Evolutionary conservation across 306 rosid species (phyloP), one percentile per base, ranked within the genome.

Genomic region (Rosa persica): DNA sequence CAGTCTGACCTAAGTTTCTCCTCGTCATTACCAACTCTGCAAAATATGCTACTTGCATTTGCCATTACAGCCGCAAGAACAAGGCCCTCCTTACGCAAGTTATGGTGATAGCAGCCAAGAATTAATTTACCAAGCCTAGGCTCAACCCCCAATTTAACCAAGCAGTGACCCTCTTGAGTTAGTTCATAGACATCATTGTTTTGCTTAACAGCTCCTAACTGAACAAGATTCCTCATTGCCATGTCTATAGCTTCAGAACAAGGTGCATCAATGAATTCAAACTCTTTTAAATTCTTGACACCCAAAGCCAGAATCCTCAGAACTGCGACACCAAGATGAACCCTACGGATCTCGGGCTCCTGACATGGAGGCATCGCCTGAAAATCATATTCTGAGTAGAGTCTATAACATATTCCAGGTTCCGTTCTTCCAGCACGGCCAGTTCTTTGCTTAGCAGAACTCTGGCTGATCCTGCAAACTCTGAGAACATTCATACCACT

Each of bases 401-500:
- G 90, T 82, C 99, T 91, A 83, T 91, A 95, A 78, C 99, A 95
- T 83, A 79, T 79, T 70, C 99, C 99, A 66, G 99, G 90, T 79
- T 83, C 98, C 17, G 96, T 95, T 85, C 99, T 91, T 77, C 99
- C 98, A 72, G 99, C 97, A 81, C 99, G 97, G 58, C 99, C 99
- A 48, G 94, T 88, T 88, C 99, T 89, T 84, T 95, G 99, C 72
- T 81, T 79, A 82, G 99, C 98, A 74, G 99, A 95, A 80, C 99
- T 95, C 87, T 85, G 88, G 79, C 98, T 95, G 80, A 89, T 89
- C 89, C 87, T 67, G 89, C 96, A 73, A 66, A 95, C 99, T 86
- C 77, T 93, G 55, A 95, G 99, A 61, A 95, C 89, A 81, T 91
- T 93, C 97, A 93, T 93, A 76, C 98, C 99, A 84, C 85, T 91